Conservation (phyloP, 768 basidiomycete genomes). For the Lactifluus hygrophoroides region DNA sequence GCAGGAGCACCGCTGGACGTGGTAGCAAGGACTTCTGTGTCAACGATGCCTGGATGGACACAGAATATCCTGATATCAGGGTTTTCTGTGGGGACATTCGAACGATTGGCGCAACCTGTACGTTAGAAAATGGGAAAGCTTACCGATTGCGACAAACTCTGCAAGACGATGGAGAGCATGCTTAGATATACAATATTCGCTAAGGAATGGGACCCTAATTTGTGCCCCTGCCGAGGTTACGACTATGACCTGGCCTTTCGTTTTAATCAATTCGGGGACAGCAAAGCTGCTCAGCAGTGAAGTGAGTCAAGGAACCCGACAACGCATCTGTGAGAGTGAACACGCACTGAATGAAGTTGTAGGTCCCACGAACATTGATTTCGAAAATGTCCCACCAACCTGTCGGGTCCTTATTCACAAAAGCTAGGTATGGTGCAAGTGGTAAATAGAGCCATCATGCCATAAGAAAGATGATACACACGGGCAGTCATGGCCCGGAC, state of each 20-base stretch:
- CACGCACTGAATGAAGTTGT: too few relatives aligned
- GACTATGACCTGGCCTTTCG: neutral
- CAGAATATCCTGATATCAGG: neutral
- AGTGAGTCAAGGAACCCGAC: too few relatives aligned
- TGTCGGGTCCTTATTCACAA: neutral
- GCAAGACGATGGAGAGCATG: too few relatives aligned
- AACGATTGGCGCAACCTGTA: too few relatives aligned
- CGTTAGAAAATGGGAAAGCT: too few relatives aligned
- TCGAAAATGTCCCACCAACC: too few relatives aligned
- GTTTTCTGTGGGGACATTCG: neutral
- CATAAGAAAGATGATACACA: too few relatives aligned
- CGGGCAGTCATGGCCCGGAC: neutral
- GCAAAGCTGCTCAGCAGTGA: too few relatives aligned
- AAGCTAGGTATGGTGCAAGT: neutral
- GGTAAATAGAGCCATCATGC: too few relatives aligned
- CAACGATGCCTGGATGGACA: neutral
- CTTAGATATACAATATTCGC: slow-evolving; percentile 13
- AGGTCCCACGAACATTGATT: too few relatives aligned
- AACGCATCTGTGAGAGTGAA: too few relatives aligned
- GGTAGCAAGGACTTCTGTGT: neutral
- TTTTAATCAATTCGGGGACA: too few relatives aligned
- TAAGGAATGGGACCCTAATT: neutral
- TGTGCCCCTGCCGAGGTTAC: neutral
- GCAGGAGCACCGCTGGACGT: neutral
- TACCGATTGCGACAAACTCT: neutral